Base-by-base conservation (phyloP, 768 basidiomycete species). In the Hygrophorus pudorinus region DNA sequence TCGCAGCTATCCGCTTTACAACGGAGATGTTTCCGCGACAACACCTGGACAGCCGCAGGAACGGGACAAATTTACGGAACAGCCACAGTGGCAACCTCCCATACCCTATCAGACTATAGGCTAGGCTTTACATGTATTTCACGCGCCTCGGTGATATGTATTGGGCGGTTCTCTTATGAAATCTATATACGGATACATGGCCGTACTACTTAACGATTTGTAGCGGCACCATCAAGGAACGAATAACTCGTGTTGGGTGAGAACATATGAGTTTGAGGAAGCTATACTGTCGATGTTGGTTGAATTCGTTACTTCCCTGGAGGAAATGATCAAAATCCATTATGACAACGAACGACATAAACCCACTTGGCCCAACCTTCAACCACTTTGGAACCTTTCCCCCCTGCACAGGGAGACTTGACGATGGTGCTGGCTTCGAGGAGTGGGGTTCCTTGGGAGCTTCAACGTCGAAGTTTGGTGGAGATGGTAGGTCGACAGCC, bases 361-460 rank as follows among this genome's bases (percentile, higher is more conserved):
- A 59, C 78, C 56, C 51, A 81, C 81, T 80, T 39, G 65, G 50
- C 28, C 77, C 79, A 37, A 81, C 55, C 59, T 85, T 88, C 20
- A 90, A 53, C 87, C 85, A 89, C 55, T 86, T 86, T 10, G 86
- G 82, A 47, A 81, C 63, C 63, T 85, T 86, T 62, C 68, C 75
- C 43, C 70, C 74, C 39, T 56, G 44, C 17, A 47, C 17, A 16
- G 27, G 33, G 16, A 52, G 42, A 17, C 46, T 44, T 5, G 42
- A 32, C n/a, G n/a, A n/a, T n/a, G n/a, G n/a, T 32, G 42, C 21
- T 30, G 46, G 38, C 37, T 46, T 27, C 40, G 51, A 42, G 17
- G 20, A 34, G 20, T 27, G 28, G 43, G 39, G 42, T 21, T 44
- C 42, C 18, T 34, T 32, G 6, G 52, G 14, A 31, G 48, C 28